Conservation (phyloP, 805 yeast genomes). For the Yamadazyma akitaensis region DNA sequence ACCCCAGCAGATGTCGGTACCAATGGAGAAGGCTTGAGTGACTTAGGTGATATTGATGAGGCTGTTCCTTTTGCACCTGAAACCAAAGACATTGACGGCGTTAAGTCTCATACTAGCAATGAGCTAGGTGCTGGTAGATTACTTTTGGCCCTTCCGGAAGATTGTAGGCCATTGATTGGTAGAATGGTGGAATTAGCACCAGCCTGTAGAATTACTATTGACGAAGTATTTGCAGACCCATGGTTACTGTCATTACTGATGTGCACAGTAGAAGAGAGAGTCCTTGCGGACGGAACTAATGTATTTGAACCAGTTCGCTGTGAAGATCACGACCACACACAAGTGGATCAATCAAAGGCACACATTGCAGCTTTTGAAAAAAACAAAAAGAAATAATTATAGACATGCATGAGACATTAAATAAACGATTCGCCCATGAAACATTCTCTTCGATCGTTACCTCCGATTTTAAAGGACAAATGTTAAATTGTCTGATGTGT, state of each 20-base stretch:
- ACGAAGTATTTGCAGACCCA: slow-evolving; percentile 68
- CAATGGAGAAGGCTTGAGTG: slow-evolving; percentile 14
- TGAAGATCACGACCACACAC: slow-evolving; percentile 74
- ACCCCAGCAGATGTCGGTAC: slow-evolving; percentile 25
- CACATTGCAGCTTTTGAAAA: slow-evolving; percentile 92
- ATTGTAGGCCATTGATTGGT: slow-evolving; percentile 62
- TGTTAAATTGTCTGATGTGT: not conserved
- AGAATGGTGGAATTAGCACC: slow-evolving; percentile 84
- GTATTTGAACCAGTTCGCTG: slow-evolving; percentile 38
- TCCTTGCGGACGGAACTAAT: slow-evolving; percentile 32
- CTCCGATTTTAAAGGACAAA: no score
- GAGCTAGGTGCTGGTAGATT: slow-evolving; percentile 71
- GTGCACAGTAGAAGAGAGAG: slow-evolving; percentile 58
- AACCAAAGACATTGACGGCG: slow-evolving; percentile 21
- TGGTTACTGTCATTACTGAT: slow-evolving; percentile 64
- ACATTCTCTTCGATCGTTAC: no score
- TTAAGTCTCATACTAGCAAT: slow-evolving; percentile 57
- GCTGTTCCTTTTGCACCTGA: slow-evolving; percentile 3
- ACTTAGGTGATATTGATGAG: slow-evolving; percentile 15
- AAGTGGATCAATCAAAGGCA: slow-evolving; percentile 90
- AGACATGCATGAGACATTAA: slow-evolving; percentile 7
- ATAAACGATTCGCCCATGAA: not conserved
- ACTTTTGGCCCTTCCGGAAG: slow-evolving; percentile 66
- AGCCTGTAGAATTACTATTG: slow-evolving; percentile 78
- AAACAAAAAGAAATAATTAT: slow-evolving; percentile 56